Evolutionary conservation across 768 basidiomycete species (phyloP).

Genomic region (Trametes villosa): DNA sequence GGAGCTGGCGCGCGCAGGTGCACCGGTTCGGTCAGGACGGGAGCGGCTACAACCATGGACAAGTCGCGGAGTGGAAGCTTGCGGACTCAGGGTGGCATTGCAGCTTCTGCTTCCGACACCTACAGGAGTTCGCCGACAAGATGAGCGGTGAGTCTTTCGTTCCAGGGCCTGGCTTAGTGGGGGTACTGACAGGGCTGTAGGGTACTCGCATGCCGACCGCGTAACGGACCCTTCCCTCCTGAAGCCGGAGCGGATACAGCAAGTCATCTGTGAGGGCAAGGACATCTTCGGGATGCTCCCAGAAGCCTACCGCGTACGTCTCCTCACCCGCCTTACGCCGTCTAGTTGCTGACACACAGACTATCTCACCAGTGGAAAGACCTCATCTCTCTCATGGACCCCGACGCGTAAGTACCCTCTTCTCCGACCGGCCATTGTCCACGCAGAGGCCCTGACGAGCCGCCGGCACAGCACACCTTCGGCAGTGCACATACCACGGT

Average conservation of each 20-base stretch:
- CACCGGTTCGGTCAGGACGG: constrained; percentile 49
- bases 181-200: constrained; percentile 35
- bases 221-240: constrained; percentile 55
- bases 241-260: constrained; percentile 55
- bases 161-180: background rate
- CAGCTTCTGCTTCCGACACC: constrained; percentile 65
- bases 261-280: constrained; percentile 59
- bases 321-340: background rate
- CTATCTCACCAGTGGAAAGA: constrained; percentile 53
- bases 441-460: constrained; percentile 5
- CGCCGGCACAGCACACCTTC: constrained; percentile 41
- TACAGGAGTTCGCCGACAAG: constrained; percentile 61
- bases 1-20: constrained; percentile 61
- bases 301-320: constrained; percentile 60
- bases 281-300: constrained; percentile 72
- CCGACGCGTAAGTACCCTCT: constrained; percentile 49
- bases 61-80: constrained; percentile 50
- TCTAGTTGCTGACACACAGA: background rate
- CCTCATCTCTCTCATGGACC: constrained; percentile 54
- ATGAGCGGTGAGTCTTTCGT: constrained; percentile 40
- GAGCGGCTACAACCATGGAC: constrained; percentile 52
- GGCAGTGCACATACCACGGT: constrained; percentile 57
- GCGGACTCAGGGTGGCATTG: constrained; percentile 74
- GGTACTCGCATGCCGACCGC: constrained; percentile 64
- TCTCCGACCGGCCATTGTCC: background rate